Percentiles rank a stretch among this genome's conserved stretches.
phyloP scores from a whole-genome alignment of 2,329 filamentous ascomycete species.

The Pyrenochaeta sp. region DNA sequence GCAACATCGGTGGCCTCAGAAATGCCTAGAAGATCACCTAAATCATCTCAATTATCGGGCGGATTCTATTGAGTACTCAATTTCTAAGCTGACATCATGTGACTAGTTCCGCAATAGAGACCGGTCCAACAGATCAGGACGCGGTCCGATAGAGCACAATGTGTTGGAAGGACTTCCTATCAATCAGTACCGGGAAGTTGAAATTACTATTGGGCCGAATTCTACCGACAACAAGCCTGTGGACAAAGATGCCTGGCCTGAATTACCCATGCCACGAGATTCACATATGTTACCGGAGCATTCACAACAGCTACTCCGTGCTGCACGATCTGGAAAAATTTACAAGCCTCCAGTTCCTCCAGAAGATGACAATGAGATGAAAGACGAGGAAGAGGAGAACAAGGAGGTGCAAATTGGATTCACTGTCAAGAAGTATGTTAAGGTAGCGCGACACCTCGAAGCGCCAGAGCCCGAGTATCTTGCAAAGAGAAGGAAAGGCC shows the following conservation, averaged over 20 bases:
- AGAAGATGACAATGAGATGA: conserved; percentile 67
- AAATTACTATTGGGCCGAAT: conserved; percentile 71
- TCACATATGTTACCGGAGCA: conserved; percentile 78
- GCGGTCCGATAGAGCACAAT: conserved; percentile 70
- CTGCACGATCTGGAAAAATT: conserved; percentile 77
- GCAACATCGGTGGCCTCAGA: neutral
- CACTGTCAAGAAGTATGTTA: conserved; percentile 65
- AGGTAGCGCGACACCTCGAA: conserved; percentile 65
- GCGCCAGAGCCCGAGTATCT: conserved; percentile 68
- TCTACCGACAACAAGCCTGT: conserved; percentile 68
- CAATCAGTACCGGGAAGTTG: conserved; percentile 84
- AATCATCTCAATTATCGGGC: neutral
- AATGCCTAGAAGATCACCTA: neutral
- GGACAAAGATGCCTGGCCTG: conserved; percentile 74
- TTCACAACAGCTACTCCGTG: conserved; percentile 82
- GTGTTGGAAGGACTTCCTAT: conserved; percentile 80
- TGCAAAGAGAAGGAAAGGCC: conserved; percentile 67
- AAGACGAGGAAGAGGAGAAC: conserved; percentile 54
- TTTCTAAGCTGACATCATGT: conserved; percentile 28
- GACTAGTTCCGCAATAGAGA: conserved; percentile 64
- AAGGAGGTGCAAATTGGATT: conserved; percentile 61
- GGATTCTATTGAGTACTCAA: neutral
- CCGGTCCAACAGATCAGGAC: conserved; percentile 65
- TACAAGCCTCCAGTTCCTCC: conserved; percentile 76
- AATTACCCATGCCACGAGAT: conserved; percentile 89